A percentile compares a stretch with the other conserved stretches of the same genome.
Conservation (phyloP, 176 grass and related monocot species). For the Cocos nucifera region DNA sequence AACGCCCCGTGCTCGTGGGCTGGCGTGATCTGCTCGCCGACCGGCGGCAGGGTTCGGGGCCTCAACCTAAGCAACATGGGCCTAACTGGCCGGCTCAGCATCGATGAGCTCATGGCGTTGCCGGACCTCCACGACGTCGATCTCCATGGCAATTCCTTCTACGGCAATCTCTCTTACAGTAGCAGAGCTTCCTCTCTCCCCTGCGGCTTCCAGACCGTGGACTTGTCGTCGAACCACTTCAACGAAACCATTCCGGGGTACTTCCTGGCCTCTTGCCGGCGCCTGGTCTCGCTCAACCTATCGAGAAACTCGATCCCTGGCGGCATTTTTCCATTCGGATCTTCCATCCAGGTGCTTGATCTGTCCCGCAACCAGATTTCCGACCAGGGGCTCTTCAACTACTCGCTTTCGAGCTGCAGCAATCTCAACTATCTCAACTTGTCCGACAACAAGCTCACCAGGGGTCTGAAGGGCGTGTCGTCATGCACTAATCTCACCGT, state of each 20-base stretch:
- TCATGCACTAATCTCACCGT: conserved; percentile 38
- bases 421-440: conserved; percentile 68
- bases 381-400: conserved; percentile 52
- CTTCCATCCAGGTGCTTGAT: conserved; percentile 54
- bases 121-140: conserved; percentile 36
- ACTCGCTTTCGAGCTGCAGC: conserved; percentile 59
- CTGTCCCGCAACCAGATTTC: conserved; percentile 59
- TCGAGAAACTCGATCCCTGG: conserved; percentile 53
- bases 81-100: conserved; percentile 47
- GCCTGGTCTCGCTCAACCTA: conserved; percentile 48
- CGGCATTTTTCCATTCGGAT: conserved; percentile 42
- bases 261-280: conserved; percentile 48
- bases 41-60: conserved; percentile 32
- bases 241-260: conserved; percentile 44
- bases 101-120: conserved; percentile 52
- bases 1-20: conserved; percentile 51
- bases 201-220: conserved; percentile 45
- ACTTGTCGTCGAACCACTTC: conserved; percentile 74
- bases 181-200: background rate
- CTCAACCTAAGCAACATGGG: conserved; percentile 65
- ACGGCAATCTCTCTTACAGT: conserved; percentile 74
- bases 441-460: conserved; percentile 62
- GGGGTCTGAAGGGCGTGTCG: conserved; percentile 32
- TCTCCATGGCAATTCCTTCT: conserved; percentile 69
- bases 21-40: conserved; percentile 40